Evolutionary conservation across 140 eudicot species (phyloP).

Genomic region (Eryngium alpinum): DNA sequence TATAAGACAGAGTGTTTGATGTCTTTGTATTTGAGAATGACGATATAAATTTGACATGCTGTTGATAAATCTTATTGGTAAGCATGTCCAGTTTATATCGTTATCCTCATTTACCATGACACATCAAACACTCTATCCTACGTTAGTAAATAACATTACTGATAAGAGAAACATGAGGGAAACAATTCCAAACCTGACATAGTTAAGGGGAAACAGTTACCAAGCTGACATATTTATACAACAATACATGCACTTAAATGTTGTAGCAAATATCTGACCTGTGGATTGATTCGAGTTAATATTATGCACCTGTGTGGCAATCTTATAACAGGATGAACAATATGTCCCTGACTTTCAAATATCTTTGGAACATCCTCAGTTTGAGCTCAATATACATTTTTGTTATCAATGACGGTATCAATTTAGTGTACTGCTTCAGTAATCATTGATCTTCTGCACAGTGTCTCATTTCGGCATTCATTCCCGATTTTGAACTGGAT

Average conservation of each 20-base stretch:
- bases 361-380: slow-evolving; percentile 50
- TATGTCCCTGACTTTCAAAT: slow-evolving; percentile 46
- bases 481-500: slow-evolving; percentile 54
- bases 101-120: too few species aligned
- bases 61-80: too few species aligned
- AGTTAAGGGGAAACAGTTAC: not conserved
- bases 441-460: slow-evolving; percentile 65
- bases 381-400: slow-evolving; percentile 50
- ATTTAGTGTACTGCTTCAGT: slow-evolving; percentile 62
- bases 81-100: too few species aligned
- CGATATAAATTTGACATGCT: too few species aligned
- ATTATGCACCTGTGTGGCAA: slow-evolving; percentile 66
- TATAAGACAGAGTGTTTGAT: too few species aligned
- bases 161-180: too few species aligned
- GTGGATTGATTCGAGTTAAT: slow-evolving; percentile 91
- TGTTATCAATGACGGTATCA: slow-evolving; percentile 58
- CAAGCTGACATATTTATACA: not conserved
- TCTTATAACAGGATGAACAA: slow-evolving; percentile 78
- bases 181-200: too few species aligned
- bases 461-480: slow-evolving; percentile 69
- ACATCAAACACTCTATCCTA: too few species aligned
- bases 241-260: not conserved
- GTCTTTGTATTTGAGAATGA: too few species aligned
- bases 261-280: slow-evolving; percentile 46
- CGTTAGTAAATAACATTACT: too few species aligned